These are phyloP conservation scores for Hericium rajendrae DNA, from an alignment of 768 basidiomycete genomes.

Conservation along the genomic window DNA sequence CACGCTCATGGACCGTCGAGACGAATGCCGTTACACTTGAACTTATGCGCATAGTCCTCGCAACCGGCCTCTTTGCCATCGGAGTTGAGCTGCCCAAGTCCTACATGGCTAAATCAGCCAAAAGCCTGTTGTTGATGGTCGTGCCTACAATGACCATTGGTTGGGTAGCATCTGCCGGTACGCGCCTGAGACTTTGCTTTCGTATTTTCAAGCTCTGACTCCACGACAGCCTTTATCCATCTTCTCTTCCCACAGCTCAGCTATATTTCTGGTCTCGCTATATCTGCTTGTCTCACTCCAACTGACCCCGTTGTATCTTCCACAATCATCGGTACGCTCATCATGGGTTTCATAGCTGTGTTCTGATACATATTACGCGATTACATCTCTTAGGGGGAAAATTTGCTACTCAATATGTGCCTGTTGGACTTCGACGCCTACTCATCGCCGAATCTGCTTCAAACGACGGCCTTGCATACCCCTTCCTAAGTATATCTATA, in stretches of 20 bases:
- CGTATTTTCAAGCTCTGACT: neutral
- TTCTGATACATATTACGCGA: neutral
- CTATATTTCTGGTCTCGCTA: constrained; percentile 69
- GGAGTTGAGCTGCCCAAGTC: constrained; percentile 86
- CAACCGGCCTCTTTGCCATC: constrained; percentile 87
- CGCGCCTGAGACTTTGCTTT: constrained; percentile 7
- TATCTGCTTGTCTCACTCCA: constrained; percentile 85
- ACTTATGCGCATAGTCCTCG: constrained; percentile 81
- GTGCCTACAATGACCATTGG: constrained; percentile 80
- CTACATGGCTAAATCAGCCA: constrained; percentile 76
- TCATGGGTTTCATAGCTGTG: neutral
- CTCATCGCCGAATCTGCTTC: constrained; percentile 86
- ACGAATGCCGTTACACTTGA: constrained; percentile 69
- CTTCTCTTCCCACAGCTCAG: constrained; percentile 62
- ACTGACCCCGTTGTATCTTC: constrained; percentile 94
- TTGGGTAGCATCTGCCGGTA: constrained; percentile 70
- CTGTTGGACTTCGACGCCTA: constrained; percentile 66
- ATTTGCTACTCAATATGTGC: constrained; percentile 62
- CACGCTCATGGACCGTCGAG: constrained; percentile 55
- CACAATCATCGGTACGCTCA: constrained; percentile 53
- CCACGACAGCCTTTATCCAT: constrained; percentile 46
- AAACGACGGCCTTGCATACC: constrained; percentile 94
- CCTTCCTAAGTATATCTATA: constrained; percentile 78
- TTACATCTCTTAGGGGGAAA: constrained; percentile 38
- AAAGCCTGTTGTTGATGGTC: constrained; percentile 58